phyloP scores from a whole-genome alignment of 306 rosid species.

The Medicago ruthenica region DNA sequence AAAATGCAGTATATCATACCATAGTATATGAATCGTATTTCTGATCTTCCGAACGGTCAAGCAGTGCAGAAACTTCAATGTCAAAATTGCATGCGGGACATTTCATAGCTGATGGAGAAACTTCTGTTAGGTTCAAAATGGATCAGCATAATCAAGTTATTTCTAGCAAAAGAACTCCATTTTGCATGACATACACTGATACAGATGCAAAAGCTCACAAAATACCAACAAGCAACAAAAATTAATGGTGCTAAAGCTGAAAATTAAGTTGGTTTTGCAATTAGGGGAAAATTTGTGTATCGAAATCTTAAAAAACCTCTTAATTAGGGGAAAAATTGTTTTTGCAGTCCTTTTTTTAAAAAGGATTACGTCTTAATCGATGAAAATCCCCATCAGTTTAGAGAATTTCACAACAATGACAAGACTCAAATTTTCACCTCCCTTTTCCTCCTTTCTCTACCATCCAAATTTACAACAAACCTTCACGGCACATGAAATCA shows the following conservation, averaged over 20 bases:
- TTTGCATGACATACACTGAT: constrained; percentile 26
- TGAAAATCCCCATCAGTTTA: background rate
- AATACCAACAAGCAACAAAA: constrained; percentile 24
- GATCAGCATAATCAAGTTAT: constrained; percentile 20
- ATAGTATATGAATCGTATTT: too few relatives aligned
- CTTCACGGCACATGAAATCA: background rate
- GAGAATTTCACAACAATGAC: too few relatives aligned
- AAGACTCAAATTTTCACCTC: too few relatives aligned
- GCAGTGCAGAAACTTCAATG: constrained; percentile 47
- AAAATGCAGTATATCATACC: constrained; percentile 51
- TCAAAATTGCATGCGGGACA: constrained; percentile 81
- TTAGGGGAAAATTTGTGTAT: background rate
- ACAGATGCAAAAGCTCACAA: constrained; percentile 6
- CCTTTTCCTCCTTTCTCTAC: background rate
- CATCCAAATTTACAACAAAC: background rate
- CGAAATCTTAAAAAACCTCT: constrained; percentile 13
- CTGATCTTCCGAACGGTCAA: too few relatives aligned
- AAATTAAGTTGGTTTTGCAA: background rate
- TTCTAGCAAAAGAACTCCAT: constrained; percentile 29
- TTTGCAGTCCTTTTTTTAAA: background rate
- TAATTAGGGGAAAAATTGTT: background rate
- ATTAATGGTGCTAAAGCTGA: background rate
- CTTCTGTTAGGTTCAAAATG: constrained; percentile 47
- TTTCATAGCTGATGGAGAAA: constrained; percentile 44
- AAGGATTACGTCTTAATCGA: background rate